Evolutionary conservation across 768 basidiomycete species (phyloP).

Genomic region (Phylloporus scabripes): DNA sequence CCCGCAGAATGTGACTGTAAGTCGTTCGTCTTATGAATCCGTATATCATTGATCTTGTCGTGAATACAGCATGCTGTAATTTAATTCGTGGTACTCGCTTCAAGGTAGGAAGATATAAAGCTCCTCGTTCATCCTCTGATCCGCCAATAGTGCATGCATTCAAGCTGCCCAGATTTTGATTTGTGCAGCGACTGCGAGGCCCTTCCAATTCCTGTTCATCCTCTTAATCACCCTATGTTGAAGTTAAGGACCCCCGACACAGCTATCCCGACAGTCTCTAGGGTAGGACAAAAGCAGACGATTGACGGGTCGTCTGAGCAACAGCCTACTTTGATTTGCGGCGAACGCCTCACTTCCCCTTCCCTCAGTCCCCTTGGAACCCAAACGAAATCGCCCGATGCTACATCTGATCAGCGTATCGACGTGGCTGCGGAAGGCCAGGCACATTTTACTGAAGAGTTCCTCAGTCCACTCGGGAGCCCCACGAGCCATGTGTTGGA

Average conservation of each 20-base stretch:
- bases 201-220: slow-evolving; percentile 71
- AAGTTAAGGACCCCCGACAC: slow-evolving; percentile 60
- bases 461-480: slow-evolving; percentile 22
- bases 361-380: neutral
- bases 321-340: neutral
- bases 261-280: slow-evolving; percentile 40
- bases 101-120: slow-evolving; percentile 44
- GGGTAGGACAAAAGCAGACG: slow-evolving; percentile 17
- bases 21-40: neutral
- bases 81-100: slow-evolving; percentile 61
- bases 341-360: neutral
- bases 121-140: neutral
- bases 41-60: neutral
- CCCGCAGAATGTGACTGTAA: slow-evolving; percentile 56
- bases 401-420: neutral
- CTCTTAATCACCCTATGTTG: slow-evolving; percentile 61
- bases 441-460: slow-evolving; percentile 13
- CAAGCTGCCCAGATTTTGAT: slow-evolving; percentile 74
- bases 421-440: slow-evolving; percentile 1
- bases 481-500: slow-evolving; percentile 7
- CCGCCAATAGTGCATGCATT: slow-evolving; percentile 66
- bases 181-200: slow-evolving; percentile 77
- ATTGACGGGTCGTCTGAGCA: neutral
- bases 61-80: slow-evolving; percentile 38
- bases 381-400: neutral